Evolutionary conservation across 1,284 basidiomycete species (phyloP), one percentile per base, ranked within the genome.

Genomic region (Marasmius fiardii): DNA sequence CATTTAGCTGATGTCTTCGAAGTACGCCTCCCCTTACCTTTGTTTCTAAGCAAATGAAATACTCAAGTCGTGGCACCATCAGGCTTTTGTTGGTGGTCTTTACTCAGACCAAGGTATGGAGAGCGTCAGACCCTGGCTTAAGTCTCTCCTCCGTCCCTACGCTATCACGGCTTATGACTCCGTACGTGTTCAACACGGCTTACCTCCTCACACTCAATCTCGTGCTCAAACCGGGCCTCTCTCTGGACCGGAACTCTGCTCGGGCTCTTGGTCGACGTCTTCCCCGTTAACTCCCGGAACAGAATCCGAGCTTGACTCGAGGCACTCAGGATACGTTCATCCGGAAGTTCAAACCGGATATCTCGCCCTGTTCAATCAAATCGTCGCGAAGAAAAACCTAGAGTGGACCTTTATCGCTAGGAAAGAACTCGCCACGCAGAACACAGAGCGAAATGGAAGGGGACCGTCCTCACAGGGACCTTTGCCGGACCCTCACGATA

Each of bases 41-140:
- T n/a, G n/a, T n/a, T n/a, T n/a, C 21, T 16, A n/a, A 24, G 24
- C 47, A 31, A 34, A 52, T 50, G 56, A 52, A 41, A 41, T 34
- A 51, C 20, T 34, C 53, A 54, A 52, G 52, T 56, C 18, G n/a
- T 43, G 24, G 45, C n/a, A 21, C 45, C 51, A 45, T n/a, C 57
- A 90, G 88, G 80, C 89, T 2, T 91, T 86, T 67, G 77, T 91
- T 20, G 88, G 89, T 20, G 88, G 88, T 0, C 69, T 90, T 6
- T 90, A 81, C 69, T 67, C 77, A 45, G 88, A 90, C 54, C 81
- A 83, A 61, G 88, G 86, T 33, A 74, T 90, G 37, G 66, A 75
- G 0, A 71, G 67, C 5, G 80, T 82, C 43, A 73, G 76, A 58
- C 52, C 59, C 4, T 91, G 88, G 88, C 76, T 90, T 28, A 70